A percentile compares a stretch with the other conserved stretches of the same genome.
phyloP scores from a whole-genome alignment of 2,329 filamentous ascomycete genomes.

The Mycosphaerelloides madeirae region DNA sequence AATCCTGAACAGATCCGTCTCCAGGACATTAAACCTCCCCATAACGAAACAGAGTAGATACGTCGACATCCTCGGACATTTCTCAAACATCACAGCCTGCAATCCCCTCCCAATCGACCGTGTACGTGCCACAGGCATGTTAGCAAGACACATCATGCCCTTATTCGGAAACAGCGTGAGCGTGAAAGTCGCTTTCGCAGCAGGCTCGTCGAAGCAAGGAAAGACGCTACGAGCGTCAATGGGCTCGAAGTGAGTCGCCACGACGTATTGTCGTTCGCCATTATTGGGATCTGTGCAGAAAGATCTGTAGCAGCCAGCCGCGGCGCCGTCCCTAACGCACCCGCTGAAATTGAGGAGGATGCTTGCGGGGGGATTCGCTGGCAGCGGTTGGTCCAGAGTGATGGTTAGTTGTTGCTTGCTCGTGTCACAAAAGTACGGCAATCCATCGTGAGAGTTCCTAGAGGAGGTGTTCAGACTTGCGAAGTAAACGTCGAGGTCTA shows the following conservation, averaged over 20 bases:
- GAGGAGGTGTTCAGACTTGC: constrained; percentile 57
- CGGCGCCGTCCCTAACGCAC: constrained; percentile 74
- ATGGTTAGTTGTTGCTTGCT: constrained; percentile 77
- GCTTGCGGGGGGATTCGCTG: constrained; percentile 71
- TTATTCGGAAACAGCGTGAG: constrained; percentile 83
- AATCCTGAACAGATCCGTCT: too few relatives aligned
- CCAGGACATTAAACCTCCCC: too few relatives aligned
- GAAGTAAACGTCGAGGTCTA: constrained; percentile 77
- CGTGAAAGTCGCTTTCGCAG: constrained; percentile 90
- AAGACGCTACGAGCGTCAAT: constrained; percentile 90
- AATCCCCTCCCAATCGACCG: too few relatives aligned
- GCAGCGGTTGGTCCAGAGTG: constrained; percentile 67
- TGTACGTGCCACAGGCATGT: constrained; percentile 72
- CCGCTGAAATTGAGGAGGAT: constrained; percentile 75
- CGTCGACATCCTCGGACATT: constrained; percentile 79
- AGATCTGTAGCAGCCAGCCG: constrained; percentile 96
- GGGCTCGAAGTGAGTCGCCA: constrained; percentile 80
- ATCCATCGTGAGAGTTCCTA: constrained; percentile 55
- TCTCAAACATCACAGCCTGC: constrained; percentile 65
- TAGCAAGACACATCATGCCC: constrained; percentile 80
- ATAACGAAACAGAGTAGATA: constrained; percentile 39
- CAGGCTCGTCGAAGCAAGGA: constrained; percentile 95
- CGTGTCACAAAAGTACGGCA: constrained; percentile 67
- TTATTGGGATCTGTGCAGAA: constrained; percentile 59
- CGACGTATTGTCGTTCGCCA: too few relatives aligned